phyloP scores from a whole-genome alignment of 768 basidiomycete species.

The Solioccasus polychromus region DNA sequence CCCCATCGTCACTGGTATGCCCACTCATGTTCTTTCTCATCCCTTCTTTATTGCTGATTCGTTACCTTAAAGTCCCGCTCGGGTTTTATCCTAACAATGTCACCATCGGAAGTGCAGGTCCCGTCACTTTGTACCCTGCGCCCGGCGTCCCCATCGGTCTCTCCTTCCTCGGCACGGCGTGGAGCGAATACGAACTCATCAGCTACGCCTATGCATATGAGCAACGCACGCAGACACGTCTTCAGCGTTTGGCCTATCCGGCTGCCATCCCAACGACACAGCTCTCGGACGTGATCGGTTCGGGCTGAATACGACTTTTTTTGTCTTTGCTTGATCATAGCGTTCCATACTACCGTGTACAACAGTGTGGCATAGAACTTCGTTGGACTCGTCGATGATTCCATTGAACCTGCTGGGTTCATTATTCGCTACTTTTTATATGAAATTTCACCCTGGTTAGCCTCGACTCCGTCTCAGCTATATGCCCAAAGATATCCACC shows the following conservation, averaged over 20 bases:
- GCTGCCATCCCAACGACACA: constrained; percentile 59
- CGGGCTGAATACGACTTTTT: no score
- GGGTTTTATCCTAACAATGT: constrained; percentile 38
- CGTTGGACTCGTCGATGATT: no score
- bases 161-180: constrained; percentile 43
- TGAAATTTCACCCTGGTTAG: no score
- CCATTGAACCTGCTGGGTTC: no score
- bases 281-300: constrained; percentile 33
- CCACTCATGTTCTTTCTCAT: background rate
- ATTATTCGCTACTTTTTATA: no score
- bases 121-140: constrained; percentile 28
- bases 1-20: constrained; percentile 31
- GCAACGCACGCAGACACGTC: constrained; percentile 53
- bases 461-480: no score
- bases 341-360: no score
- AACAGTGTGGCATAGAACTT: no score
- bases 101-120: constrained; percentile 34
- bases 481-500: no score
- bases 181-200: constrained; percentile 41
- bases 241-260: constrained; percentile 45
- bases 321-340: no score
- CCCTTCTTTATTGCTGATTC: no score
- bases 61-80: constrained; percentile 29
- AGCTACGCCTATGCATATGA: constrained; percentile 45
- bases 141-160: constrained; percentile 43